Base-by-base conservation (phyloP, 2,329 filamentous ascomycete species). In the Fusarium subglutinans region DNA sequence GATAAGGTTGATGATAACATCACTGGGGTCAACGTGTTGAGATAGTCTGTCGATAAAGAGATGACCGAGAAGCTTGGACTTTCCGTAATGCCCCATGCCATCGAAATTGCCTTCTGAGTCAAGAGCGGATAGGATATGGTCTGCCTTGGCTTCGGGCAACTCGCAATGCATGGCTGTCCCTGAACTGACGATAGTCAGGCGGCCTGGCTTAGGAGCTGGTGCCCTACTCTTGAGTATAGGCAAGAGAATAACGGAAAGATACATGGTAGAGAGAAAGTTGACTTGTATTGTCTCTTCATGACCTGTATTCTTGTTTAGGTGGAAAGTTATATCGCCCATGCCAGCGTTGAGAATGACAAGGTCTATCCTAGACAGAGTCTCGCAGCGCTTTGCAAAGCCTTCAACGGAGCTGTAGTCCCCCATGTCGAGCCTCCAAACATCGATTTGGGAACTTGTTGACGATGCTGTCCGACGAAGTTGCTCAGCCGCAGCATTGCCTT, bases 201-300 rank as follows among this genome's bases (percentile, higher is more conserved):
- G 41, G 2, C 63, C 63, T 7, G 63, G 41, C 3, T n/a, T 54
- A 4, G 35, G 10, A 14, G 18, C 0, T 2, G 30, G 26, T 4
- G 54, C 13, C 12, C 33, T 68, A 1, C 8, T 24, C 6, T 38
- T 62, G 10, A 68, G 41, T 3, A 68, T n/a, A 0, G 65, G 65
- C 4, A 68, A 33, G 10, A 68, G 41, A 10, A 68, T 22, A 8
- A 68, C 28, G 0, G 63, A 53, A 0, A 68, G 28, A 2, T 62
- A 62, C 47, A 62, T 54, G 0, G 47, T 68, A 2, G 65, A 68
- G 8, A 68, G n/a, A 13, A 68, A 68, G 17, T 68, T 68, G 30
- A 68, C 41, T 11, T 68, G 65, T 1, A 68, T 15, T 2, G 30
- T 62, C 8, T 61, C 63, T 35, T 68, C 37, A 41, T 68, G 65